Base-by-base conservation (phyloP, 257 asterid species). In the Solanum pinnatisectum region DNA sequence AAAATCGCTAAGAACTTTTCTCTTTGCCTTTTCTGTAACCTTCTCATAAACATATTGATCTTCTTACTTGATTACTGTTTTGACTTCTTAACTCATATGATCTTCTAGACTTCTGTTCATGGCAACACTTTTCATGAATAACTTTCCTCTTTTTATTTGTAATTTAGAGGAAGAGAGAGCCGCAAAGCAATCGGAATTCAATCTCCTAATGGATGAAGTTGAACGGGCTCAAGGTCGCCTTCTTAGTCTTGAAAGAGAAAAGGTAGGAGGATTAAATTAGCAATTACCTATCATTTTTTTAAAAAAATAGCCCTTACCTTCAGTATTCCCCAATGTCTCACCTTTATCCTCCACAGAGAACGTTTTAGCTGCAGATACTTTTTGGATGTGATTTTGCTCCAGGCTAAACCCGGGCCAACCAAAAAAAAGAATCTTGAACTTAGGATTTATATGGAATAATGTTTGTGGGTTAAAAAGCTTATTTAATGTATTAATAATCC, bases 181-280 rank as follows among this genome's bases (percentile, higher is more conserved):
- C 70, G 90, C 94, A 44, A 97, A 97, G 86, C 99, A 97, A 90
- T 94, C 99, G 27, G 99, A 97, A 94, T 94, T 94, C 89, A 96
- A 93, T 92, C 96, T 97, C 85, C 88, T 97, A 91, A 94, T 97
- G 98, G 98, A 97, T 92, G 99, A 97, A 94, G 96, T 97, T 91
- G 99, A 97, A 85, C 95, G 96, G 67, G 99, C 99, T 88, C 99
- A 97, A 90, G 88, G 96, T 88, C 98, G 98, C 88, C 99, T 97
- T 86, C 90, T 91, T 87, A 94, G 98, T 91, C 99, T 97, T 77
- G 99, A 97, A 89, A 97, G 99, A 92, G 98, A 97, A 91, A 97
- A 96, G 99, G 99, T 96, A 70, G 68, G 46, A 6, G 42, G 44
- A 82, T 82, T 52, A 49, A 18, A 30, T 82, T 82, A 52, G 42